phyloP scores from a whole-genome alignment of 257 asterid species.

The Gynochthodes officinalis region DNA sequence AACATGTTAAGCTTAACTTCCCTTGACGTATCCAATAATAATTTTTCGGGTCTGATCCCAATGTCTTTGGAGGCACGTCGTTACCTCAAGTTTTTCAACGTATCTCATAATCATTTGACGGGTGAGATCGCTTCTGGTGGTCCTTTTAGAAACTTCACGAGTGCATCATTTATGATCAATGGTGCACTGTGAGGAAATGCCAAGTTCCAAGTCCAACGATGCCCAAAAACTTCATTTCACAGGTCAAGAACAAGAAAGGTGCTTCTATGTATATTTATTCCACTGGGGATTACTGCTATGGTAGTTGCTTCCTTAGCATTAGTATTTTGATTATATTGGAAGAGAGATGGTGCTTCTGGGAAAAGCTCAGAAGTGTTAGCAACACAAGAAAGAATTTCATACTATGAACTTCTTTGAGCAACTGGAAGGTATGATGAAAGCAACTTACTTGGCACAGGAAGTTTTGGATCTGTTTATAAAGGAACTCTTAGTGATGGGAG shows the following conservation, averaged over 20 bases:
- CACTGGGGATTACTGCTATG: too few species aligned
- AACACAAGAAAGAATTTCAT: too few species aligned
- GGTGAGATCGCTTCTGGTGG: conserved; percentile 29
- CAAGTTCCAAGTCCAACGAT: conserved; percentile 14
- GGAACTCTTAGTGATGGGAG: conserved; percentile 15
- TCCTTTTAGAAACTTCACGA: conserved; percentile 19
- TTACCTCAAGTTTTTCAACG: conserved; percentile 16
- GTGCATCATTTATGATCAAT: conserved; percentile 20
- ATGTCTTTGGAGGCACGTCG: conserved; percentile 16
- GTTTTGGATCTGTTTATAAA: too few species aligned
- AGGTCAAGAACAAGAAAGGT: too few species aligned
- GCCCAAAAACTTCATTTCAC: conserved; percentile 12
- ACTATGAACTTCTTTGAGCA: conserved; percentile 16
- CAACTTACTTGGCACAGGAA: conserved; percentile 13
- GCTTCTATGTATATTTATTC: too few species aligned
- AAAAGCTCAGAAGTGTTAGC: too few species aligned
- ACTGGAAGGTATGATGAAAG: conserved; percentile 14
- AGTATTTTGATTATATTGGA: too few species aligned
- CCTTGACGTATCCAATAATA: too few species aligned
- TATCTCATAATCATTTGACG: conserved; percentile 15
- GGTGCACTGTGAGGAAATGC: conserved; percentile 22
- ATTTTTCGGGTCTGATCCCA: conserved; percentile 27
- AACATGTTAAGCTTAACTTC: too few species aligned
- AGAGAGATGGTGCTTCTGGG: too few species aligned
- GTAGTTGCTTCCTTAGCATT: too few species aligned